Evolutionary conservation across 83 land plant species (phyloP), one percentile per base, ranked within the genome.

Genomic region (Thuja plicata): DNA sequence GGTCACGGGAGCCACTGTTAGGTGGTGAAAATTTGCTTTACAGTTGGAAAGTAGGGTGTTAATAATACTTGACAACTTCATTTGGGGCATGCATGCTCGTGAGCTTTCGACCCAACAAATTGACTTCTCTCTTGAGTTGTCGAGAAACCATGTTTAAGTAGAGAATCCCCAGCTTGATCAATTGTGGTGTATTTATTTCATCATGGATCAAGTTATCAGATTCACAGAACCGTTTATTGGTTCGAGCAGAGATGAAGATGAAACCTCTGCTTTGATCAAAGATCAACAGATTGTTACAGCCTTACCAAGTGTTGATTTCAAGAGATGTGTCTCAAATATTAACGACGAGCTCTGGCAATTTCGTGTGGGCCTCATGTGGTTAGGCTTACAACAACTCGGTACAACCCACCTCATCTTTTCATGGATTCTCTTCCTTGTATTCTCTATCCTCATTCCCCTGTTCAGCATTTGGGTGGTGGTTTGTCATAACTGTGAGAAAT

Each of bases 301-400:
- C 8, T 35, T 17, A 77, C 17, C 19, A 43, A 80, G 38, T 41
- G 17, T 80, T 12, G 43, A 40, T 19, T 8, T 7, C 80, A 16
- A 62, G 38, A 19, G 90, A 38, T 11, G 43, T 84, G 45, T 85
- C 37, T 90, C 91, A 2, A 84, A 91, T 48, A 52, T 89, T n/a
- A 38, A 45, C 30, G 98, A 97, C 87, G 99, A 97, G 94, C 92
- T 96, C 0, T 85, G 89, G 32, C 90, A 92, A 81, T 97, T 97
- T 90, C 85, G 97, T 2, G 85, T 95, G 4, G 94, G 97, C 87
- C 93, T 97, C 40, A 84, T 91, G 3, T 97, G 96, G 94, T 41
- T 94, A 85, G 96, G 96, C 89, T 91, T 97, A 27, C 98, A 96
- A 46, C 99, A 97, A 86, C 95, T 96, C 73, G 88, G 82, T 27